phyloP scores from a whole-genome alignment of 495 filamentous ascomycete species.

The Cercophora scortea region DNA sequence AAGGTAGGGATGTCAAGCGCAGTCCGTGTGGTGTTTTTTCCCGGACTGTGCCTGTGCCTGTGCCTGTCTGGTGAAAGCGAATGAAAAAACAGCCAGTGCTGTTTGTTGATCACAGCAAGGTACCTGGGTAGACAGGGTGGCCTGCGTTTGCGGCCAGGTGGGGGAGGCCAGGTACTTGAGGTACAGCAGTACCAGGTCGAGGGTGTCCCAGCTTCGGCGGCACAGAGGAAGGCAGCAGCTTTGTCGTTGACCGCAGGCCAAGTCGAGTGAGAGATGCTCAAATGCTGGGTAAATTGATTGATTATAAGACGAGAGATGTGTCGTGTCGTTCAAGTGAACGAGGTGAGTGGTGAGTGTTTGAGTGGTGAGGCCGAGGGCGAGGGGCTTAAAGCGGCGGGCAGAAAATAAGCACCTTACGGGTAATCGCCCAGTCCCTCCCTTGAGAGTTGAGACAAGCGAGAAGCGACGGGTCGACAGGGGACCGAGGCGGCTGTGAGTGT shows the following conservation, averaged over 20 bases:
- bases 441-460: constrained; percentile 17
- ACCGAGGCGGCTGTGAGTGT: constrained; percentile 26
- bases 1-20: too few species aligned
- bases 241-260: neutral
- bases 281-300: neutral
- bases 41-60: too few species aligned
- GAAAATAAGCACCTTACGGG: constrained; percentile 18
- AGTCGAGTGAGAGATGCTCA: neutral
- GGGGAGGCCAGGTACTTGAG: constrained; percentile 3
- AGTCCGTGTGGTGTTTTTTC: too few species aligned
- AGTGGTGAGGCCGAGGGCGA: too few species aligned
- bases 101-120: constrained; percentile 7
- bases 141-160: constrained; percentile 15
- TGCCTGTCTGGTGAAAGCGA: constrained; percentile 2
- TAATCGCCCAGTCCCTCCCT: too few species aligned
- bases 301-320: neutral
- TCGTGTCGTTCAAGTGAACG: constrained; percentile 5
- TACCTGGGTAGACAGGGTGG: neutral
- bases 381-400: constrained; percentile 22
- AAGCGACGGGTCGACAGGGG: constrained; percentile 26
- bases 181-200: too few species aligned
- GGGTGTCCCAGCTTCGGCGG: neutral
- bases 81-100: constrained; percentile 9
- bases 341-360: constrained; percentile 13
- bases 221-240: neutral